These are phyloP conservation scores for Phytophthora agathidicida DNA, from an alignment of 352 stramenopile genomes.

Conservation along the genomic window DNA sequence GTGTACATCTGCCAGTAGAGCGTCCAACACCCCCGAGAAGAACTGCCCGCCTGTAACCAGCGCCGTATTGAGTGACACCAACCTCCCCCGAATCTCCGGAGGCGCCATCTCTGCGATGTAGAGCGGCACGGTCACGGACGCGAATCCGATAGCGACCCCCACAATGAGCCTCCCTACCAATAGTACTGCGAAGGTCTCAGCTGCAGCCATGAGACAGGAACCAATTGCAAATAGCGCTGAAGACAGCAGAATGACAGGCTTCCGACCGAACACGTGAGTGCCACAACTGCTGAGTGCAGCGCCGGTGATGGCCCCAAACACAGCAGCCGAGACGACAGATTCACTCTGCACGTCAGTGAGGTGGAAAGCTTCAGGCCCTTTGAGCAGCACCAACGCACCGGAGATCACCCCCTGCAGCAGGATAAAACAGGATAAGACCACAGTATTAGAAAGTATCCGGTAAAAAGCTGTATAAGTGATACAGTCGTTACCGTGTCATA, in stretches of 20 bases:
- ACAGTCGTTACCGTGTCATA: conserved; percentile 83
- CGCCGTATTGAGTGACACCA: conserved; percentile 82
- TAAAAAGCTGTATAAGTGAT: too few species aligned
- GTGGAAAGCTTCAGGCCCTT: conserved; percentile 64
- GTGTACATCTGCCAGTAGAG: conserved; percentile 50
- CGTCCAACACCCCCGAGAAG: conserved; percentile 69
- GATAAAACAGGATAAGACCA: not conserved
- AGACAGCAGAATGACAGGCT: conserved; percentile 70
- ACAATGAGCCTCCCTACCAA: conserved; percentile 65
- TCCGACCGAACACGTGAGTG: conserved; percentile 62
- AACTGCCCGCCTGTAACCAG: conserved; percentile 82
- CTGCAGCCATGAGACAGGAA: conserved; percentile 63
- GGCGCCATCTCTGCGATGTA: conserved; percentile 85
- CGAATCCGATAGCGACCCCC: conserved; percentile 71
- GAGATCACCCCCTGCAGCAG: conserved; percentile 71
- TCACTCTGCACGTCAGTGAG: conserved; percentile 68
- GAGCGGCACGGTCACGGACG: conserved; percentile 81
- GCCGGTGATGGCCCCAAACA: conserved; percentile 73
- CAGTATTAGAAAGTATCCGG: too few species aligned
- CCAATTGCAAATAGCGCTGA: conserved; percentile 70
- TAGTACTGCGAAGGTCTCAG: conserved; percentile 50
- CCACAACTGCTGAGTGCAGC: conserved; percentile 64
- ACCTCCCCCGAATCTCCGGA: conserved; percentile 59
- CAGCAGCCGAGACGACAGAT: conserved; percentile 71
- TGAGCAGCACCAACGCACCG: conserved; percentile 73